A percentile compares a stretch with the other conserved stretches of the same genome.
Evolutionary conservation across 805 yeast genomes (phyloP).

Genomic region (Starmerella riodocensis): DNA sequence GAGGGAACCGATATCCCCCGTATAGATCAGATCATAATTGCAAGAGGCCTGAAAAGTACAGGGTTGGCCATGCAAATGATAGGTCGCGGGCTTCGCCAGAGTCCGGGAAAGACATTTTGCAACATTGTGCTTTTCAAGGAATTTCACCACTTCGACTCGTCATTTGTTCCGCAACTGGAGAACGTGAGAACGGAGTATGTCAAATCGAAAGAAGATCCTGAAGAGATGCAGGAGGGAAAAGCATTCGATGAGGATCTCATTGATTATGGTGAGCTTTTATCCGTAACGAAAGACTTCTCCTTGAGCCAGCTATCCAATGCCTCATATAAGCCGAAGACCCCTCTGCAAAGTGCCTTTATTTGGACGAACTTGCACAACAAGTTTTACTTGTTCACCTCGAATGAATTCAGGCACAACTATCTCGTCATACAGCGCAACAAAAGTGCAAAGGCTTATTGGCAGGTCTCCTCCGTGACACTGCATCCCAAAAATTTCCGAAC

Average conservation of each 20-base stretch:
- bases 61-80: conserved; percentile 72
- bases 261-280: background rate
- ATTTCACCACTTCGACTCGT: conserved; percentile 5
- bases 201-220: background rate
- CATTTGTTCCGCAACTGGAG: conserved; percentile 13
- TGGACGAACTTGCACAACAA: conserved; percentile 10
- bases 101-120: conserved; percentile 49
- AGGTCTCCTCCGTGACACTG: background rate
- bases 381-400: conserved; percentile 13
- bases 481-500: background rate
- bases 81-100: conserved; percentile 71
- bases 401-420: background rate
- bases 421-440: conserved; percentile 1
- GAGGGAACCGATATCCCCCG: conserved; percentile 93
- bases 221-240: background rate
- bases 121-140: conserved; percentile 37
- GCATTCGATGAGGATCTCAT: background rate
- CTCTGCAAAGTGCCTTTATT: conserved; percentile 7
- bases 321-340: background rate
- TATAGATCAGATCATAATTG: conserved; percentile 65
- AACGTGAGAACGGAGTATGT: background rate
- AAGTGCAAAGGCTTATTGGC: background rate
- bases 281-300: background rate
- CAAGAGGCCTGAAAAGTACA: conserved; percentile 68
- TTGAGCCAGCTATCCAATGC: background rate